Evolutionary conservation across 306 rosid genomes (phyloP), one percentile per base, ranked within the genome.

Genomic region (Cicer yamashitae): DNA sequence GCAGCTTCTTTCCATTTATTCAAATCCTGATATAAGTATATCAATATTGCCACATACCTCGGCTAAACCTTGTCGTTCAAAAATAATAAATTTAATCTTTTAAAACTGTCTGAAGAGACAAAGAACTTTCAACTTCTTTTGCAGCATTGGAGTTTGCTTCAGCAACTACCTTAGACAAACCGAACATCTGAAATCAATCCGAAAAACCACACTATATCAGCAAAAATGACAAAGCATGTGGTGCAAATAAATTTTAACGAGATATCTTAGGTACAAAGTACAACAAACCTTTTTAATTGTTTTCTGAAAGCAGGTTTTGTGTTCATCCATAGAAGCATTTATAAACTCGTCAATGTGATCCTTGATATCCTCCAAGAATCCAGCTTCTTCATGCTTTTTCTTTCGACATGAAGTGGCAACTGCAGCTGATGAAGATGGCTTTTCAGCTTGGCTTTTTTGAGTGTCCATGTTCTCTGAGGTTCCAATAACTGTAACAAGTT

Each of bases 341-440:
- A 90, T 78, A 77, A 94, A 94, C 77, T 94, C 97, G 34, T 94
- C 97, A 56, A 91, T 86, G 80, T 91, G 98, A 80, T 91, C 97
- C 84, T 90, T 91, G 63, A 91, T 38, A 77, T 94, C 97, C 70
- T 91, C 91, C 87, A 94, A 74, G 81, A 94, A 90, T 56, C 86
- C 68, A 64, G 90, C 97, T 65, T 94, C 87, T 37, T 91, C 91
- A 0, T 11, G 83, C 86, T 91, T 94, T 87, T 90, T 94, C 87
- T 82, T 94, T 70, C 92, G 86, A 69, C 97, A 94, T 10, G 96
- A 89, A 50, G 90, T 39, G 7, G 69, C 68, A 39, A 77, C 39
- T 18, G 89, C 73, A 62, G 61, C 78, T 8, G 89, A 75, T 53
- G 87, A 72, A 52, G 87, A 34, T 44, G 41, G 86, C 10, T 70